Evolutionary conservation across 106 monocot species (phyloP).

Genomic region (Allium sativum): DNA sequence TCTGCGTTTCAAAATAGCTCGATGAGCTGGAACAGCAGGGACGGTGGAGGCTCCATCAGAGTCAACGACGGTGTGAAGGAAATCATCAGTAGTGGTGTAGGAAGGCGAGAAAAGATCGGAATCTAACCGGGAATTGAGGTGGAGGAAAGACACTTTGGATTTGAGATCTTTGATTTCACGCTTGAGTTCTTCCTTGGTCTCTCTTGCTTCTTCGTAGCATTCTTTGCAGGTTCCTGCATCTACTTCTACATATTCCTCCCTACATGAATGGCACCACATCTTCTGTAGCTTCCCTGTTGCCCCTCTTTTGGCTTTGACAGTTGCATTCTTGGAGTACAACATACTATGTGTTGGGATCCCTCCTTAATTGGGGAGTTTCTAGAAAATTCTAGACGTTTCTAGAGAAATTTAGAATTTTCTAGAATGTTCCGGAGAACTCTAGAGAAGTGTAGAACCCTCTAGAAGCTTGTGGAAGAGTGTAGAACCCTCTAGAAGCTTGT

Average conservation of each 20-base stretch:
- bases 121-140: slow-evolving; percentile 33
- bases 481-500: no score
- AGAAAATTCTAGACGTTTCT: no score
- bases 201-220: slow-evolving; percentile 99
- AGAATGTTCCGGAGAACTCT: no score
- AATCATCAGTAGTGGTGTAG: slow-evolving; percentile 19
- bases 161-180: slow-evolving; percentile 94
- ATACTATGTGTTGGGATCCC: no score
- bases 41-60: slow-evolving; percentile 6
- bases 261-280: slow-evolving; percentile 88
- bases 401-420: no score
- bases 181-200: slow-evolving; percentile 97
- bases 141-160: slow-evolving; percentile 73
- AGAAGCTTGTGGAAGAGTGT: no score
- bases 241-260: slow-evolving; percentile 51
- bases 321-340: no score
- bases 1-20: slow-evolving; percentile 63
- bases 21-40: slow-evolving; percentile 51
- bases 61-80: slow-evolving; percentile 22
- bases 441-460: no score
- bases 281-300: neutral
- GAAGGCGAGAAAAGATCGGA: slow-evolving; percentile 5
- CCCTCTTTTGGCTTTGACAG: no score
- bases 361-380: no score
- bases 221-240: slow-evolving; percentile 92